Percentiles rank a stretch among this genome's conserved stretches.
phyloP scores from a whole-genome alignment of 2,329 filamentous ascomycete species.

The Graphium sp. region DNA sequence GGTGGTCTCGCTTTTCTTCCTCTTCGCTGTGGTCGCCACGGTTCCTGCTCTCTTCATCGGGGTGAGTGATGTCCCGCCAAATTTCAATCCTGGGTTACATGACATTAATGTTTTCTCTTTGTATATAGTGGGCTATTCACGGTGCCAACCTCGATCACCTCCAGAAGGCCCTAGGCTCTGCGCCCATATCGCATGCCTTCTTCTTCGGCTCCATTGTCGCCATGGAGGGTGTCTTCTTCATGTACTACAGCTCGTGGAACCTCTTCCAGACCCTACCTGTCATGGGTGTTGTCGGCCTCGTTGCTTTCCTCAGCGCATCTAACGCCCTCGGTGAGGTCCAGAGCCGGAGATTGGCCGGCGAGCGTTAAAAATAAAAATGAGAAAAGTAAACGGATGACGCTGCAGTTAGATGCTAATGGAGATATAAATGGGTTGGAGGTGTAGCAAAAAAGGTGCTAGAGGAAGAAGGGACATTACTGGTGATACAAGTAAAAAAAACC shows the following conservation, averaged over 20 bases:
- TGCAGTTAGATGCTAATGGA: too few species aligned
- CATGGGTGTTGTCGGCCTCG: slow-evolving; percentile 46
- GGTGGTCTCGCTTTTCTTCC: slow-evolving; percentile 64
- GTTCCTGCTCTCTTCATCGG: slow-evolving; percentile 56
- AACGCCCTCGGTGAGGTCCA: slow-evolving; percentile 89
- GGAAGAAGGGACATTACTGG: too few species aligned
- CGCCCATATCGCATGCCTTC: slow-evolving; percentile 63
- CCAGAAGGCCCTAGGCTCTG: slow-evolving; percentile 53
- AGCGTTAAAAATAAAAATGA: slow-evolving; percentile 22
- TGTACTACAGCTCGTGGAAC: slow-evolving; percentile 88
- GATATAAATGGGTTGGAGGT: too few species aligned
- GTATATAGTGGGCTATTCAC: slow-evolving; percentile 64
- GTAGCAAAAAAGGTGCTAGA: too few species aligned
- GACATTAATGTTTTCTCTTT: slow-evolving; percentile 2
- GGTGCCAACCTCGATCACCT: slow-evolving; percentile 75
- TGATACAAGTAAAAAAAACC: too few species aligned
- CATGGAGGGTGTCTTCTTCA: slow-evolving; percentile 83
- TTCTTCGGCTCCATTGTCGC: slow-evolving; percentile 79
- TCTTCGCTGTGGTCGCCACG: slow-evolving; percentile 52
- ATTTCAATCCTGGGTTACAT: neutral
- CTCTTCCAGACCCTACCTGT: slow-evolving; percentile 77
- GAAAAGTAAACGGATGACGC: neutral
- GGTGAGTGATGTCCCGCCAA: slow-evolving; percentile 42
- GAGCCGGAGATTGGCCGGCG: slow-evolving; percentile 63
- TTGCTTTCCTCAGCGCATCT: slow-evolving; percentile 74